Conservation (phyloP, 768 basidiomycete genomes). For the Lentinula guzmanii region DNA sequence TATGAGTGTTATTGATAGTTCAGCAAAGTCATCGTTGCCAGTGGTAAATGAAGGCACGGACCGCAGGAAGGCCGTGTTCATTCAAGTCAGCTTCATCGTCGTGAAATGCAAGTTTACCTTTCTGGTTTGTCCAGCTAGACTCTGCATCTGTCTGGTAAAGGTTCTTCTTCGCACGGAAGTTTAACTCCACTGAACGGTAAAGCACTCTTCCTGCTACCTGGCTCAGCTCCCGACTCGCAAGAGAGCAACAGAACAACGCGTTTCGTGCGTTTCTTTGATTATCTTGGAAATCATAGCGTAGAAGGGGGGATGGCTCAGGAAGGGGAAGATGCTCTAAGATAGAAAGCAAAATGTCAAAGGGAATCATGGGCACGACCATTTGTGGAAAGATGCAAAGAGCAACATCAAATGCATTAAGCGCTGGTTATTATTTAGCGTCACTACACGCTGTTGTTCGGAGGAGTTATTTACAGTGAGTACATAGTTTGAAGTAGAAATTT, state of each 20-base stretch:
- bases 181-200: conserved; percentile 37
- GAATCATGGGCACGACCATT: conserved; percentile 5
- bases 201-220: conserved; percentile 37
- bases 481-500: too few species aligned
- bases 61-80: not conserved
- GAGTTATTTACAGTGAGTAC: too few species aligned
- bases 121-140: conserved; percentile 26
- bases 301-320: not conserved
- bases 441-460: too few species aligned
- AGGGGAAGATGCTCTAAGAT: conserved; percentile 23
- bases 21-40: not conserved
- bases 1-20: not conserved
- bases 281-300: not conserved
- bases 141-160: conserved; percentile 23
- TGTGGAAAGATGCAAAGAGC: not conserved
- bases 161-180: conserved; percentile 17
- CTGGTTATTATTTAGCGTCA: too few species aligned
- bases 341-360: conserved; percentile 28
- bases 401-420: too few species aligned
- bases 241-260: conserved; percentile 32
- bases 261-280: conserved; percentile 22
- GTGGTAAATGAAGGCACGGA: not conserved
- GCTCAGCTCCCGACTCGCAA: conserved; percentile 43
- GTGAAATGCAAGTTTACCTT: conserved; percentile 19
- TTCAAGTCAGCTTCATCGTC: conserved; percentile 5